Percentiles rank a stretch among this genome's conserved stretches.
phyloP scores from a whole-genome alignment of 805 yeast genomes.

The Candida namnaoensis region DNA sequence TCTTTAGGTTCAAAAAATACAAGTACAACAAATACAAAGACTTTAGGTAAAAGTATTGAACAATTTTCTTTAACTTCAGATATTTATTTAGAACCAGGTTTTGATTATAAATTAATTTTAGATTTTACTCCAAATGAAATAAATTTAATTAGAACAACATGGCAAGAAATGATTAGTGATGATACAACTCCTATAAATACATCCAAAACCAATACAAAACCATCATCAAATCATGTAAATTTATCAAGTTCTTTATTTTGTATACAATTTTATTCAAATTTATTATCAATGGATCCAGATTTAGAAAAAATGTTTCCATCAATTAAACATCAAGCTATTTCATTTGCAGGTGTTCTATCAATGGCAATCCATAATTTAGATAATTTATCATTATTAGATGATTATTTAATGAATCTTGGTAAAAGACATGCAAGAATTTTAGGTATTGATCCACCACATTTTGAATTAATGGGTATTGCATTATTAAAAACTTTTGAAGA shows the following conservation, averaged over 20 bases:
- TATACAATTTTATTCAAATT: conserved; percentile 65
- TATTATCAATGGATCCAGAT: conserved; percentile 49
- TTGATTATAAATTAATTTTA: conserved; percentile 18
- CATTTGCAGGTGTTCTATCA: conserved; percentile 73
- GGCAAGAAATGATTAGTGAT: conserved; percentile 29
- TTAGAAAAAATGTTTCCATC: conserved; percentile 65
- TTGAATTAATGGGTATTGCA: conserved; percentile 68
- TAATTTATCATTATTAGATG: conserved; percentile 46
- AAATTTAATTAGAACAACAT: conserved; percentile 24
- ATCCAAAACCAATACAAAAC: conserved; percentile 1
- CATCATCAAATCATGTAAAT: conserved; percentile 13
- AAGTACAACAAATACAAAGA: no score
- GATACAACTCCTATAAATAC: conserved; percentile 10
- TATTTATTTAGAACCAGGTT: conserved; percentile 9
- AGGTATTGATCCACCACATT: conserved; percentile 62
- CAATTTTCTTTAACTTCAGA: conserved; percentile 11
- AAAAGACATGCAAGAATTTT: conserved; percentile 69
- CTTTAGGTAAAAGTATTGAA: not conserved
- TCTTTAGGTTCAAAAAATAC: not conserved
- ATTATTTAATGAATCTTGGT: conserved; percentile 53
- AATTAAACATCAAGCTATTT: conserved; percentile 68
- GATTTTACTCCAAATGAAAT: conserved; percentile 22
- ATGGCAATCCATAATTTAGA: conserved; percentile 60
- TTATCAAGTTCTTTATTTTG: conserved; percentile 59
- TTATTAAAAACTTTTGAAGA: conserved; percentile 60